Conservation (phyloP, 768 basidiomycete genomes). For the Suillus weaverae region DNA sequence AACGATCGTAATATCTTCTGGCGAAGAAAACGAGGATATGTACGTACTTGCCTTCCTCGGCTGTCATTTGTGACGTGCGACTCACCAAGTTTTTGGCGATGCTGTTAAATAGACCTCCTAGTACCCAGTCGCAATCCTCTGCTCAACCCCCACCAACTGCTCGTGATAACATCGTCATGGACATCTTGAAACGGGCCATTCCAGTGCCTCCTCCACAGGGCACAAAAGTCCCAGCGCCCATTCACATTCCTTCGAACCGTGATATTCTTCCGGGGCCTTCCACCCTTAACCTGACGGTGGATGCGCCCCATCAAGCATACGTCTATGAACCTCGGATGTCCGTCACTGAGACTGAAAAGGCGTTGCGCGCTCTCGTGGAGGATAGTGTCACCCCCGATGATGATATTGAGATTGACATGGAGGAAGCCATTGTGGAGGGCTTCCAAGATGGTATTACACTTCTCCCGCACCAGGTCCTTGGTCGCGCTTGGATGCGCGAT, state of each 20-base stretch:
- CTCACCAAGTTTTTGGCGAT: neutral
- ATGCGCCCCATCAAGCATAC: constrained; percentile 24
- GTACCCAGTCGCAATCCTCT: constrained; percentile 8
- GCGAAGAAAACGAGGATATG: constrained; percentile 24
- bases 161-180: constrained; percentile 19
- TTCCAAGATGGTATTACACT: constrained; percentile 71
- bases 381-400: constrained; percentile 58
- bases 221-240: constrained; percentile 32
- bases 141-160: neutral
- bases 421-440: constrained; percentile 71
- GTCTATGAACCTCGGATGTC: constrained; percentile 36
- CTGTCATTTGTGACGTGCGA: constrained; percentile 11
- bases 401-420: constrained; percentile 57
- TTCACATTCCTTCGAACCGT: constrained; percentile 26
- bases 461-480: constrained; percentile 86
- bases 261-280: constrained; percentile 18
- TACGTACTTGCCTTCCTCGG: neutral
- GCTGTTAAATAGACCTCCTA: constrained; percentile 9
- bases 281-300: constrained; percentile 26
- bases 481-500: constrained; percentile 83
- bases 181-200: constrained; percentile 26
- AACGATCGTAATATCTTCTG: constrained; percentile 32
- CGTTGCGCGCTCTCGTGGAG: constrained; percentile 72
- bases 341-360: constrained; percentile 69
- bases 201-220: constrained; percentile 16